Evolutionary conservation across 2,329 filamentous ascomycete species (phyloP), one percentile per base, ranked within the genome.

Genomic region (Piedraia hortae): DNA sequence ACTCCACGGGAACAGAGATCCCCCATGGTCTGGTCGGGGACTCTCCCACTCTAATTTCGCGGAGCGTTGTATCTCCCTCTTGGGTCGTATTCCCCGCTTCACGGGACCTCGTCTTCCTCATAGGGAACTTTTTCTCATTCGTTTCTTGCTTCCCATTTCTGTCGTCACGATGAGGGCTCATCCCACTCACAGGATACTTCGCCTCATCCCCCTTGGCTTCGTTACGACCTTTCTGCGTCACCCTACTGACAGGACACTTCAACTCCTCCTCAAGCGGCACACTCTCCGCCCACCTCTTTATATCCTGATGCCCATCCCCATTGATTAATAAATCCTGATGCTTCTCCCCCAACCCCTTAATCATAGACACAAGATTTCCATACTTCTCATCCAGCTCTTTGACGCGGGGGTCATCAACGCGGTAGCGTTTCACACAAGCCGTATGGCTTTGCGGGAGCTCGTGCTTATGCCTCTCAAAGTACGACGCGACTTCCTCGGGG

Each of bases 401-500:
- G 38, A 89, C 73, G 37, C 80, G 73, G 30, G 72, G 62, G 34
- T 82, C 70, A 37, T 80, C 82, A 44, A 64, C 70, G 46, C 89
- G 75, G 41, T 90, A 90, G 26, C 80, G 63, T 38, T 73, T 68
- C 28, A 93, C 66, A 44, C 82, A 93, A 19, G 91, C 62, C 41
- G 88, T 77, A 46, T 93, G 82, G 42, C 78, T 91, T 35, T 82
- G 64, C 6, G 82, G 82, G 24, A 93, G 61, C 44, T 90, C 73
- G 46, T 93, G 80, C 44, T 91, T 91, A 50, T 91, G 80, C 23
- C 68, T 78, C 43, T 91, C 75, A 38, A 93, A 77, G 43, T 90
- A 93, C 37, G 72, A 64, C 8, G 82, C 82, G 29, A 93, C 69
- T 41, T 91, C 80, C 48, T 90, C 75, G 2, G 82, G 75, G 2